A percentile compares a stretch with the other conserved stretches of the same genome.
Conservation (phyloP, 768 basidiomycete genomes). For the Leccinum boreale region DNA sequence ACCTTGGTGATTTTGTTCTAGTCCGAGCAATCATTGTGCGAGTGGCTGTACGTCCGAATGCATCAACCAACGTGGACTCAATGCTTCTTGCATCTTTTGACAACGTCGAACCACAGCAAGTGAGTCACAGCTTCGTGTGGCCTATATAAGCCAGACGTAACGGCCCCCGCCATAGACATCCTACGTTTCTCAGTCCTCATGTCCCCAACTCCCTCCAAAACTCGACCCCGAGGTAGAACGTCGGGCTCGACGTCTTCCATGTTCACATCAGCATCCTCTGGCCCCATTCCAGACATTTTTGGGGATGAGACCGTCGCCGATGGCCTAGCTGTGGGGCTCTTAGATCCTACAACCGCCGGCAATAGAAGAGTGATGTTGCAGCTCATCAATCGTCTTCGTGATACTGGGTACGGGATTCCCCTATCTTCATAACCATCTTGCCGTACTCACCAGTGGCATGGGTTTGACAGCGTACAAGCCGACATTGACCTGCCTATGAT, state of each 20-base stretch:
- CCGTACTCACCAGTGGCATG: background rate
- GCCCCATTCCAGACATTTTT: background rate
- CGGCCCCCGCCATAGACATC: background rate
- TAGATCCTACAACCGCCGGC: slow-evolving; percentile 41
- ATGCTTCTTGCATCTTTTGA: background rate
- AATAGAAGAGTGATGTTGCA: slow-evolving; percentile 53
- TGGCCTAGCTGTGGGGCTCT: slow-evolving; percentile 46
- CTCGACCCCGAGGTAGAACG: background rate
- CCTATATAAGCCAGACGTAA: slow-evolving; percentile 11
- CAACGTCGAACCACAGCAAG: slow-evolving; percentile 1
- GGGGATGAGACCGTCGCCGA: background rate
- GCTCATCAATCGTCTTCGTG: slow-evolving; percentile 55
- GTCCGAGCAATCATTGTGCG: background rate
- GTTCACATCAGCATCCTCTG: background rate
- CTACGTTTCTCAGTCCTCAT: background rate
- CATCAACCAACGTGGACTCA: background rate
- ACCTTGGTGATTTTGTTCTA: background rate
- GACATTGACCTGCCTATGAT: slow-evolving; percentile 75
- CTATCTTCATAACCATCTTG: background rate
- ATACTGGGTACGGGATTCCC: slow-evolving; percentile 47
- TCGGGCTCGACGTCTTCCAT: background rate
- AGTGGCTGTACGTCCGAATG: background rate
- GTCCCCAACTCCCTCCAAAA: background rate
- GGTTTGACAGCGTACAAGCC: slow-evolving; percentile 49
- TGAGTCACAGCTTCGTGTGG: background rate